Evolutionary conservation across 805 yeast species (phyloP).

Genomic region (Myxozyma melibiosi): DNA sequence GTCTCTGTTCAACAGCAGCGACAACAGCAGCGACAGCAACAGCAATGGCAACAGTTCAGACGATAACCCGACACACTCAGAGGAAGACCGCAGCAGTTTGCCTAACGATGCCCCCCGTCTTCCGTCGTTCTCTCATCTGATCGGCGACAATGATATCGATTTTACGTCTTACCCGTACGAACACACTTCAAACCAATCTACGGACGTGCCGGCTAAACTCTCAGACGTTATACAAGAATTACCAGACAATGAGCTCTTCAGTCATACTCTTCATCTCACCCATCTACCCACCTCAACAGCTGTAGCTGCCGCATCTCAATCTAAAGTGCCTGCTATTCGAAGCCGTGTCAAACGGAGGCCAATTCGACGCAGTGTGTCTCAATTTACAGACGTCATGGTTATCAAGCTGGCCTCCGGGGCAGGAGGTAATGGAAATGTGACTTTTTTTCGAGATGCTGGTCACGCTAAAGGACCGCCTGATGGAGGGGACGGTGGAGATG

Average conservation of each 20-base stretch:
- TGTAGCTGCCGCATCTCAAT: not conserved
- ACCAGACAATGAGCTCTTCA: slow-evolving; percentile 6
- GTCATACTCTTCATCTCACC: slow-evolving; percentile 2
- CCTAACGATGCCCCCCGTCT: no score
- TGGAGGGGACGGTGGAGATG: slow-evolving; percentile 98
- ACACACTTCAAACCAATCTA: not conserved
- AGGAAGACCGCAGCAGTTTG: no score
- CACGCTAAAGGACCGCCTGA: slow-evolving; percentile 90
- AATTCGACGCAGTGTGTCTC: slow-evolving; percentile 21
- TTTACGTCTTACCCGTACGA: not conserved
- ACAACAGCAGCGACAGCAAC: no score
- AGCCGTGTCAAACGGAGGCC: slow-evolving; percentile 3
- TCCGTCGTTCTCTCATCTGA: no score
- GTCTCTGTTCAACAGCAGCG: not conserved
- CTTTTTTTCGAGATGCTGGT: slow-evolving; percentile 86
- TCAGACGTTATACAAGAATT: not conserved
- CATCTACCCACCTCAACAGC: slow-evolving; percentile 1
- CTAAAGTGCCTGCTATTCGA: no score
- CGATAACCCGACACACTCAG: no score
- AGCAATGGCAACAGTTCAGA: no score
- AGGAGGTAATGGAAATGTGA: slow-evolving; percentile 87
- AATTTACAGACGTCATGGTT: slow-evolving; percentile 66
- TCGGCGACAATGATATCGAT: no score
- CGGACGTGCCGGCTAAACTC: not conserved
- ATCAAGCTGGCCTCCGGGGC: slow-evolving; percentile 70